Evolutionary conservation across 768 basidiomycete genomes (phyloP).

Genomic region (Boletus pseudopeckii): DNA sequence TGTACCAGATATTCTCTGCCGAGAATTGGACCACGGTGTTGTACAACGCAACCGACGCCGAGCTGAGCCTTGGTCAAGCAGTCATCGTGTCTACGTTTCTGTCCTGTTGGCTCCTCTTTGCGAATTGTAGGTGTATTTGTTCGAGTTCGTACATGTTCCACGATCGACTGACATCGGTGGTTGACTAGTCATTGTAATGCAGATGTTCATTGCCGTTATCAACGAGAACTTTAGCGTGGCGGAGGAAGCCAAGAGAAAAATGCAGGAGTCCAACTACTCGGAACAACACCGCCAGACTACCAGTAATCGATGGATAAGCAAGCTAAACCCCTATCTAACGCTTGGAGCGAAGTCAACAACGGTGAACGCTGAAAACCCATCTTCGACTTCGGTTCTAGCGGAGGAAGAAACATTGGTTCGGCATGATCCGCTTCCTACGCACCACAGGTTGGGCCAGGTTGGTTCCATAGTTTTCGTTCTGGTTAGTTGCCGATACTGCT

Average conservation of each 20-base stretch:
- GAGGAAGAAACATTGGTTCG: constrained; percentile 75
- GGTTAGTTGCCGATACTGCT: constrained; percentile 12
- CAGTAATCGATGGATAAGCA: constrained; percentile 59
- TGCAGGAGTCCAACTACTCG: constrained; percentile 73
- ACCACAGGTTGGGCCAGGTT: constrained; percentile 32
- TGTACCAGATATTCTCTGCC: constrained; percentile 88
- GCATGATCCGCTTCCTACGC: constrained; percentile 43
- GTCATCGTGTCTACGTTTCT: constrained; percentile 71
- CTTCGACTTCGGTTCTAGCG: constrained; percentile 72
- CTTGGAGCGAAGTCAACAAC: constrained; percentile 69
- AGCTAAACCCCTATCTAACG: constrained; percentile 87
- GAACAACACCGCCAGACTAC: constrained; percentile 52
- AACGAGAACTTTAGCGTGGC: constrained; percentile 94
- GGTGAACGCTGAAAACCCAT: constrained; percentile 66
- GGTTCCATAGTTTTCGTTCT: constrained; percentile 2
- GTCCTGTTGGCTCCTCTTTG: constrained; percentile 82
- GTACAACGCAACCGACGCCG: constrained; percentile 59
- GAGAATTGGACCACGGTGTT: constrained; percentile 91
- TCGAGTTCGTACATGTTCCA: not conserved
- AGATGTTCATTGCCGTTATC: constrained; percentile 97
- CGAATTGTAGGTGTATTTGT: constrained; percentile 64
- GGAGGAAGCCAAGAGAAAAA: constrained; percentile 81
- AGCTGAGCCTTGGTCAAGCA: constrained; percentile 63
- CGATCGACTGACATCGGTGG: constrained; percentile 2
- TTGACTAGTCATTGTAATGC: constrained; percentile 75